Evolutionary conservation across 1,284 basidiomycete species (phyloP), one percentile per base, ranked within the genome.

Genomic region (Golubevia pallescens): DNA sequence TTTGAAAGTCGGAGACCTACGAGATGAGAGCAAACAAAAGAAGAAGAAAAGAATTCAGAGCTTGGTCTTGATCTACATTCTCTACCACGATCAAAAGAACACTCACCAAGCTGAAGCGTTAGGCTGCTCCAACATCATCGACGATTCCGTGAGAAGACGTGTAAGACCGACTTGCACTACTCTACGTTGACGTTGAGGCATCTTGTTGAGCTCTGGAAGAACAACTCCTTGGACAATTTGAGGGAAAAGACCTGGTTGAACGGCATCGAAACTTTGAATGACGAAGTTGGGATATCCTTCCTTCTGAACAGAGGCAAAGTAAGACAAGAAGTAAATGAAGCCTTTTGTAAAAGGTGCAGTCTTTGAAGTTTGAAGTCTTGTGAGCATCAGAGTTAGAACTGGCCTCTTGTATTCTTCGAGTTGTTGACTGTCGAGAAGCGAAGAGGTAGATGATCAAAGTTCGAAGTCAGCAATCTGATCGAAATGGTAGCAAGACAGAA

Each of bases 271-370:
- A 2, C 90, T 89, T 23, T 87, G 87, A 65, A 97, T 90, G 53
- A 95, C 86, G 73, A 90, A 92, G 78, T 97, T 93, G 0, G 95
- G 92, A 0, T 88, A 88, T 1, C 91, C 93, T 1, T 91, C 89
- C 23, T 90, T 90, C 63, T 92, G 88, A 71, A 97, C 86, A 5
- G 93, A 93, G 84, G 92, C 90, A 16, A 89, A 87, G 84, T 90
- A 92, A 42, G 92, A 87, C 64, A 96, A 86, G 86, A 97, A 95
- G 77, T 90, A 89, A 8, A 93, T 89, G 78, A 97, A 92, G 58
- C 91, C 89, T 80, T 95, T 93, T 7, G 92, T 91, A 86, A 93
- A 97, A 85, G 91, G 92, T 69, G 95, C 92, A 38, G 95, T 97
- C 86, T 95, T 95, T 87, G 90, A 93, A 21, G 90, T 89, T 79